Base-by-base conservation (phyloP, 768 basidiomycete species). In the Trametes gibbosa region DNA sequence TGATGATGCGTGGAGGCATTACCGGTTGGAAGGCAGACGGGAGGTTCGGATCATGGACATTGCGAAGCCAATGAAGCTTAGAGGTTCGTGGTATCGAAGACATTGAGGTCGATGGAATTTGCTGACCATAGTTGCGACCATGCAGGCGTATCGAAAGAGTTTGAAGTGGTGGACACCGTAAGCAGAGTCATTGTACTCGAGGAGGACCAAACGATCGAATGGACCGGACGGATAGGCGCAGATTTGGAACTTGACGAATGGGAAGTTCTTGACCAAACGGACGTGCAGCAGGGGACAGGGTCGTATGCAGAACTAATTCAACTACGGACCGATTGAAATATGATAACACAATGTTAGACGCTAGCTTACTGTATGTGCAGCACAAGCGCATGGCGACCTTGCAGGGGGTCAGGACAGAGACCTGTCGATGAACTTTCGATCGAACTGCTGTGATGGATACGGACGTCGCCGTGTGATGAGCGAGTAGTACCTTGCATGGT, bases 31-130 rank as follows among this genome's bases (percentile, higher is more conserved):
- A 16, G 23, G 16, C 27, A 19, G 39, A n/a, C 32, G n/a, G 42
- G 41, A 61, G 50, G 60, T 61, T 21, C 34, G 21, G 19, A 52
- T 61, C 8, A 23, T 61, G 55, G 60, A 61, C 55, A 56, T 61
- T 17, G 60, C 60, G 23, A 61, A 56, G 40, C 55, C 55, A 29
- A 52, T 52, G 45, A 61, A 61, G 51, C 42, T 27, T 12, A 51
- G 46, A 53, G 50, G 60, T 49, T 4, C 1, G 60, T 61, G 16
- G 35, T 16, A 7, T 5, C 2, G 2, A 14, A 23, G 25, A 25
- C 32, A 1, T 9, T 1, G 17, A n/a, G 3, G 21, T 14, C n/a
- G 46, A 16, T 3, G 10, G 16, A 21, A 19, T 14, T 2, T 12
- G 9, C 39, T 41, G 24, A 41, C 17, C 39, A 4, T n/a, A 9